phyloP scores from a whole-genome alignment of 1,284 basidiomycete species.

The Leccinum pseudoinsigne region DNA sequence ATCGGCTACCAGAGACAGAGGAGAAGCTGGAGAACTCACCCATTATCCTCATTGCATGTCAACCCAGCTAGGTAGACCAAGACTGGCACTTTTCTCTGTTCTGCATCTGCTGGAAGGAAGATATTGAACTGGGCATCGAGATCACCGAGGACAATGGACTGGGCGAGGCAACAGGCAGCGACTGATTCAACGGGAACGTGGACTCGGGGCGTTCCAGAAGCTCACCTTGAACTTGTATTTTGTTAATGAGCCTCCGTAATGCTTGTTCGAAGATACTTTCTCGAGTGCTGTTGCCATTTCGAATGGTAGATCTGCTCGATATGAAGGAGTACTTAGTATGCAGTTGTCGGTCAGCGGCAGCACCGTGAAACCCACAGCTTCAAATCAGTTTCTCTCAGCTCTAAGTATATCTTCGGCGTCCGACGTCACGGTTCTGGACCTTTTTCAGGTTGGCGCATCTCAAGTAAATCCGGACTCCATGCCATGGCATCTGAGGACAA shows the following conservation, averaged over 20 bases:
- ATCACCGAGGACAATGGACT: constrained; percentile 76
- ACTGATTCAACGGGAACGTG: neutral
- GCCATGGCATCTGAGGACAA: too few relatives aligned
- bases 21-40: constrained; percentile 43
- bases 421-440: neutral
- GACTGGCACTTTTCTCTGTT: constrained; percentile 68
- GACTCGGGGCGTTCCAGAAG: neutral
- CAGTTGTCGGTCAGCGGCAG: neutral
- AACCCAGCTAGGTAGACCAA: constrained; percentile 92
- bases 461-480: too few relatives aligned
- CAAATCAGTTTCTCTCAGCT: constrained; percentile 10
- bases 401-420: neutral
- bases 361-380: neutral
- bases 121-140: constrained; percentile 87
- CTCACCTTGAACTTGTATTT: constrained; percentile 88
- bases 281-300: constrained; percentile 28
- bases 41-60: constrained; percentile 96
- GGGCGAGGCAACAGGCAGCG: constrained; percentile 10
- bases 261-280: constrained; percentile 64
- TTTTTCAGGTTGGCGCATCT: too few relatives aligned
- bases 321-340: neutral
- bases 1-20: constrained; percentile 1
- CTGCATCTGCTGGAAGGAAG: constrained; percentile 76
- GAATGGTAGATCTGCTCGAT: neutral
- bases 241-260: constrained; percentile 74